These are phyloP conservation scores for Mycena capillaripes DNA, from an alignment of 768 basidiomycete species.

Conservation along the genomic window DNA sequence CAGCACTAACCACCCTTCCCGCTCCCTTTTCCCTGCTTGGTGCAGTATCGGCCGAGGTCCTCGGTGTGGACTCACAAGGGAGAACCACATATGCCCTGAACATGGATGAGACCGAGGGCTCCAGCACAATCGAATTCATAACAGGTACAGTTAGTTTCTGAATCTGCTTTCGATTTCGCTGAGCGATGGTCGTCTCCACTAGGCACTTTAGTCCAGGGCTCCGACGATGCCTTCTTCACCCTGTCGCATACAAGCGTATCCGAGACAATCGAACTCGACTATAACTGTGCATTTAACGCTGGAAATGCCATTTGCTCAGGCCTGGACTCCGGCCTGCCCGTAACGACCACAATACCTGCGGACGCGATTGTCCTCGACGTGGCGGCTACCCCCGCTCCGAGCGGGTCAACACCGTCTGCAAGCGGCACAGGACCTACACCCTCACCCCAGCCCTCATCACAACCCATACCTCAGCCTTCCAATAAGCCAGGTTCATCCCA, in stretches of 20 bases:
- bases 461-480: background rate
- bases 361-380: conserved; percentile 44
- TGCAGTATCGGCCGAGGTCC: background rate
- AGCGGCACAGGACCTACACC: background rate
- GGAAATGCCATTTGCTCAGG: conserved; percentile 42
- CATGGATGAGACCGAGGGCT: background rate
- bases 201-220: conserved; percentile 60
- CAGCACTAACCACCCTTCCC: background rate
- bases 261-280: conserved; percentile 31
- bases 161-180: background rate
- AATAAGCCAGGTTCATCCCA: background rate
- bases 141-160: conserved; percentile 10
- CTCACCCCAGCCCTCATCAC: background rate
- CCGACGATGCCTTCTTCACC: conserved; percentile 53
- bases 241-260: conserved; percentile 22
- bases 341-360: conserved; percentile 16
- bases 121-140: background rate
- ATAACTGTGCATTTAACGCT: conserved; percentile 41
- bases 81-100: background rate
- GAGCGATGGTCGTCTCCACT: background rate
- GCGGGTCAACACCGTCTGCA: no score
- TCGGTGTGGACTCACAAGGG: conserved; percentile 7
- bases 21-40: background rate
- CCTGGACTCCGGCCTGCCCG: background rate
- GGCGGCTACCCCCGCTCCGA: conserved; percentile 22